Evolutionary conservation across 2,329 filamentous ascomycete species (phyloP).

Genomic region (Lasiodiplodia hormozganensis): DNA sequence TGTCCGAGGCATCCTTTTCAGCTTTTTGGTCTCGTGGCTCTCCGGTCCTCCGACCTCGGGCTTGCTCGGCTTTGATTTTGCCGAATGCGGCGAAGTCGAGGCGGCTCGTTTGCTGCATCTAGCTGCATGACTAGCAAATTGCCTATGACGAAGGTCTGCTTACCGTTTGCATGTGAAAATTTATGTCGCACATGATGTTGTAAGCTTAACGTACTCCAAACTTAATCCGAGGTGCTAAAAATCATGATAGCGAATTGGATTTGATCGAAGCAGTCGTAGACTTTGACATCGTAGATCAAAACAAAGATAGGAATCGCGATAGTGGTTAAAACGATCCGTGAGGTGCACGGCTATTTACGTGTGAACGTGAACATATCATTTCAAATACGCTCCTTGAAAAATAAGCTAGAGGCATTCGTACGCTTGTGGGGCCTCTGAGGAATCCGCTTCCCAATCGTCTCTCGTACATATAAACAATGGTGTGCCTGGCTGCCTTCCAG

Average conservation of each 20-base stretch:
- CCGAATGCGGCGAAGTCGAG: neutral
- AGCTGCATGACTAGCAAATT: neutral
- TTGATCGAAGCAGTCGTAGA: neutral
- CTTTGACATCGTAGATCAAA: neutral
- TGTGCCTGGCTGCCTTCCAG: neutral
- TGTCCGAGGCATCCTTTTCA: neutral
- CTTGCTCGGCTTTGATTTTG: slow-evolving; percentile 2
- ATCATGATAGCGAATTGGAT: neutral
- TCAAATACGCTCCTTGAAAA: neutral
- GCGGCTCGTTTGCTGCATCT: neutral
- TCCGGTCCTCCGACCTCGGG: slow-evolving; percentile 20
- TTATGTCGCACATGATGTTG: neutral
- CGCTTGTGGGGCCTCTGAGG: neutral
- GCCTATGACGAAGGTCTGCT: neutral
- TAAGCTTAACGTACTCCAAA: neutral
- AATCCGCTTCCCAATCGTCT: neutral
- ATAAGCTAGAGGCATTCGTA: neutral
- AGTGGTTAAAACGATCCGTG: neutral
- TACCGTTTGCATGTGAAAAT: slow-evolving; percentile 15
- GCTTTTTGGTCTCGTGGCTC: neutral
- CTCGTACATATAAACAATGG: neutral
- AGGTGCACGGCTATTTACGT: slow-evolving; percentile 12
- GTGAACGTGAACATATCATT: neutral
- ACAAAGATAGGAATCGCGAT: neutral
- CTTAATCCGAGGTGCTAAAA: neutral